Percentiles rank a stretch among this genome's conserved stretches.
Conservation (phyloP, 169 alveolate genomes). For the Plasmodium malariae region DNA sequence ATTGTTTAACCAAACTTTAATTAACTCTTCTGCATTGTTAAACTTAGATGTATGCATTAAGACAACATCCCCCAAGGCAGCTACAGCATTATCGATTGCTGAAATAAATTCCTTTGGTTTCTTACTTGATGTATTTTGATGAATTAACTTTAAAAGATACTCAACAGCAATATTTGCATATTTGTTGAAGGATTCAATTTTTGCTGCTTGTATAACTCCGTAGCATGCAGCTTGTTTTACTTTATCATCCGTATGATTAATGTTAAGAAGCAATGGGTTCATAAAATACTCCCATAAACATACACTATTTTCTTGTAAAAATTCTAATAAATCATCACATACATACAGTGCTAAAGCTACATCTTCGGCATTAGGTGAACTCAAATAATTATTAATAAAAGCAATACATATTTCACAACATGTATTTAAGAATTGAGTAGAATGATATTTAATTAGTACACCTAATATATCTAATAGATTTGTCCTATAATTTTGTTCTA, state of each 20-base stretch:
- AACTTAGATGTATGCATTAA: conserved; percentile 82
- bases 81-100: conserved; percentile 91
- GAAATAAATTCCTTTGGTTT: conserved; percentile 81
- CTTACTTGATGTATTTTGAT: conserved; percentile 49
- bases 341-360: conserved; percentile 87
- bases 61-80: conserved; percentile 90
- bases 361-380: conserved; percentile 82
- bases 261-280: conserved; percentile 79
- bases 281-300: conserved; percentile 84
- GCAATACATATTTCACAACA: conserved; percentile 82
- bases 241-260: conserved; percentile 82
- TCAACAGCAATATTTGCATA: conserved; percentile 83
- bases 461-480: conserved; percentile 86
- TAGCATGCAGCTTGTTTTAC: conserved; percentile 89
- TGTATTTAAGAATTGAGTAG: conserved; percentile 85
- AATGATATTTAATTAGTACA: conserved; percentile 86
- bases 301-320: conserved; percentile 81
- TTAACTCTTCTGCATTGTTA: conserved; percentile 79
- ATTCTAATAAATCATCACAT: conserved; percentile 88
- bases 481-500: conserved; percentile 86
- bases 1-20: conserved; percentile 81
- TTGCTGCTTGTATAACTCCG: conserved; percentile 86
- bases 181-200: conserved; percentile 81
- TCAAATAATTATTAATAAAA: conserved; percentile 78
- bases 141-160: conserved; percentile 56